Conservation (phyloP, 2,329 filamentous ascomycete genomes). For the Aspergillus neotritici region DNA sequence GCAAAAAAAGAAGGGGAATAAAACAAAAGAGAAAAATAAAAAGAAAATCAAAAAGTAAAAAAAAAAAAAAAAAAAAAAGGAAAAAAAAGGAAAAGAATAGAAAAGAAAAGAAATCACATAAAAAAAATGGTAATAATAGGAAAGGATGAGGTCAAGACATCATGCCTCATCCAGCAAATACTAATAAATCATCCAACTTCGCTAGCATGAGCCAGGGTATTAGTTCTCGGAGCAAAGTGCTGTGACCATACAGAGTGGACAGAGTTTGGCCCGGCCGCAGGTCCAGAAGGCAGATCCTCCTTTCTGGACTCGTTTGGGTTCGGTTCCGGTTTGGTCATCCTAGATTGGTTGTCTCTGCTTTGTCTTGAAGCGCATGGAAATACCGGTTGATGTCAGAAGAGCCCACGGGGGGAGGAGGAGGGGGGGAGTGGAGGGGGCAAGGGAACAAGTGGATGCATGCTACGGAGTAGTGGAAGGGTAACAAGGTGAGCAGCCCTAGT, state of each 20-base stretch:
- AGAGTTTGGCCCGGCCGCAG: conserved; percentile 37
- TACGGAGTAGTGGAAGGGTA: conserved; percentile 16
- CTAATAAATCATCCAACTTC: conserved; percentile 20
- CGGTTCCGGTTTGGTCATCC: conserved; percentile 26
- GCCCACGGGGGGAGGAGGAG: conserved; percentile 10
- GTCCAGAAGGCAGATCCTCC: conserved; percentile 37
- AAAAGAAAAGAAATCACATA: conserved; percentile 8
- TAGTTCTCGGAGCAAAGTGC: conserved; percentile 26
- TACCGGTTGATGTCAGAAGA: conserved; percentile 35
- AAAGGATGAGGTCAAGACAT: conserved; percentile 35
- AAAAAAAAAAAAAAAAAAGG: conserved; percentile 11
- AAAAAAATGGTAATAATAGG: conserved; percentile 10
- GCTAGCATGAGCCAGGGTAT: conserved; percentile 24
- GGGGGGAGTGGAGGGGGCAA: conserved; percentile 11
- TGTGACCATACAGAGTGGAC: conserved; percentile 24
- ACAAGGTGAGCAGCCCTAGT: conserved; percentile 16
- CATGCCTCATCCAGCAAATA: conserved; percentile 26
- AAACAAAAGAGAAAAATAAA: conserved; percentile 11
- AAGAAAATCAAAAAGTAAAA: conserved; percentile 10
- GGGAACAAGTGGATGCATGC: conserved; percentile 30
- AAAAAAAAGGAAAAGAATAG: conserved; percentile 4
- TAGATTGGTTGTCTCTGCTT: conserved; percentile 22
- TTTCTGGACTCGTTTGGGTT: conserved; percentile 31
- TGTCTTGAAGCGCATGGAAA: conserved; percentile 23
- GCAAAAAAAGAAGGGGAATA: conserved; percentile 32